phyloP scores from a whole-genome alignment of 1,284 basidiomycete genomes.

The Sanghuangporus sanghuang region DNA sequence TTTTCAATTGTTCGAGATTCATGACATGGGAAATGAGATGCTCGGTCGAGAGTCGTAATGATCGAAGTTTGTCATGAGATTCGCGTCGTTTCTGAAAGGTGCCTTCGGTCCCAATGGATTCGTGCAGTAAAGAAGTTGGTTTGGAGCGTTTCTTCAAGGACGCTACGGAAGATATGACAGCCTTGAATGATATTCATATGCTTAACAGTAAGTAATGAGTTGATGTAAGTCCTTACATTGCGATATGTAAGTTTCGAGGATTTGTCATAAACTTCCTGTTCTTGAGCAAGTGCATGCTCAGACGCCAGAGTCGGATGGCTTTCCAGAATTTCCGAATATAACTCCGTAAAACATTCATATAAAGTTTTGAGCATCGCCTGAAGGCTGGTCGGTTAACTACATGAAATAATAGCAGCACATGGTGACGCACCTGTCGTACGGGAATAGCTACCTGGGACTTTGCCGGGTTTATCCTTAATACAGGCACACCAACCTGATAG shows the following conservation, averaged over 20 bases:
- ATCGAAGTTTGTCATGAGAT: slow-evolving; percentile 50
- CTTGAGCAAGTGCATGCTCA: slow-evolving; percentile 73
- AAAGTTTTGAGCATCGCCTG: slow-evolving; percentile 69
- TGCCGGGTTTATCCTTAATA: slow-evolving; percentile 58
- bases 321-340: slow-evolving; percentile 53
- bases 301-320: slow-evolving; percentile 54
- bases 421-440: slow-evolving; percentile 57
- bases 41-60: slow-evolving; percentile 50
- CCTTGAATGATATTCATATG: slow-evolving; percentile 36
- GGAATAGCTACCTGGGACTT: slow-evolving; percentile 61
- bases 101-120: slow-evolving; percentile 78
- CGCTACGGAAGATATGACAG: slow-evolving; percentile 67
- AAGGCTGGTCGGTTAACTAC: not conserved
- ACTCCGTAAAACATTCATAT: slow-evolving; percentile 61
- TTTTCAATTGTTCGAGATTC: slow-evolving; percentile 49
- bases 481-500: slow-evolving; percentile 54
- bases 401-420: not conserved
- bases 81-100: slow-evolving; percentile 57
- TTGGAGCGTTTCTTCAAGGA: slow-evolving; percentile 64
- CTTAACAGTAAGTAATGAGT: slow-evolving; percentile 4
- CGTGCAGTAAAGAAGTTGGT: slow-evolving; percentile 58
- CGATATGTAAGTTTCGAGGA: slow-evolving; percentile 75
- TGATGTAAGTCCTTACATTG: slow-evolving; percentile 44
- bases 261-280: slow-evolving; percentile 68
- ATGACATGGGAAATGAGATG: slow-evolving; percentile 58